Evolutionary conservation across 176 grass and related monocot species (phyloP).

Genomic region (Oryza nivara): DNA sequence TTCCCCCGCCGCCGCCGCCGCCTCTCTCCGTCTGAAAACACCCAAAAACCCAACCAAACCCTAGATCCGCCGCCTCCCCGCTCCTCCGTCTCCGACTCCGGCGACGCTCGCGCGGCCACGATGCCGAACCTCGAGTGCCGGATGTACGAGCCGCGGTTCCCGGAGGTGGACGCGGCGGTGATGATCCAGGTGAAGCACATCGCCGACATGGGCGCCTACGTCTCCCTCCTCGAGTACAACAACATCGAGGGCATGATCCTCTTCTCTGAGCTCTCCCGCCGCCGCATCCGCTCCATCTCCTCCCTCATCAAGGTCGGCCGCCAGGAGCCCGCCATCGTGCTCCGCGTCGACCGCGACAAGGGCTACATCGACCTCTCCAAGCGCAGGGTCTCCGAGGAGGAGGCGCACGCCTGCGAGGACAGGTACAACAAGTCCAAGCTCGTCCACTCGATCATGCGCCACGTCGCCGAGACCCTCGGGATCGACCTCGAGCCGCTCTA

Average conservation of each 20-base stretch:
- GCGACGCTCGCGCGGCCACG: constrained; percentile 25
- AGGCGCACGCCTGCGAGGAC: constrained; percentile 81
- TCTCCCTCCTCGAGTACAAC: constrained; percentile 92
- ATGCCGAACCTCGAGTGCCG: constrained; percentile 81
- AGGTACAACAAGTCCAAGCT: constrained; percentile 97
- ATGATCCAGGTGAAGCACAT: constrained; percentile 99
- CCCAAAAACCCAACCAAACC: constrained; percentile 50
- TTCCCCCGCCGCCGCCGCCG: background rate
- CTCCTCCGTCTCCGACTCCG: constrained; percentile 1
- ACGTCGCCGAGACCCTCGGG: constrained; percentile 89
- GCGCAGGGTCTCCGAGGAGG: constrained; percentile 93
- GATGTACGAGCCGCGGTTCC: constrained; percentile 84
- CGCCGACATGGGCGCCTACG: constrained; percentile 94
- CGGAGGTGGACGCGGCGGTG: constrained; percentile 91
- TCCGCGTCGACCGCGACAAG: constrained; percentile 93
- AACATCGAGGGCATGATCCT: constrained; percentile 99
- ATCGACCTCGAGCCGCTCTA: constrained; percentile 88
- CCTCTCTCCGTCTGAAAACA: too few relatives aligned
- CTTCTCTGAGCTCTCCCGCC: constrained; percentile 95
- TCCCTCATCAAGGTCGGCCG: constrained; percentile 96
- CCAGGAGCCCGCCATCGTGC: constrained; percentile 95
- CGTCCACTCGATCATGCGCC: constrained; percentile 98
- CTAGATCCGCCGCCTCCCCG: constrained; percentile 37
- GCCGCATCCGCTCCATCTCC: constrained; percentile 86
- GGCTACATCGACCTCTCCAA: constrained; percentile 97